Conservation (phyloP, 2,329 filamentous ascomycete species). For the Dactylella cylindrospora region DNA sequence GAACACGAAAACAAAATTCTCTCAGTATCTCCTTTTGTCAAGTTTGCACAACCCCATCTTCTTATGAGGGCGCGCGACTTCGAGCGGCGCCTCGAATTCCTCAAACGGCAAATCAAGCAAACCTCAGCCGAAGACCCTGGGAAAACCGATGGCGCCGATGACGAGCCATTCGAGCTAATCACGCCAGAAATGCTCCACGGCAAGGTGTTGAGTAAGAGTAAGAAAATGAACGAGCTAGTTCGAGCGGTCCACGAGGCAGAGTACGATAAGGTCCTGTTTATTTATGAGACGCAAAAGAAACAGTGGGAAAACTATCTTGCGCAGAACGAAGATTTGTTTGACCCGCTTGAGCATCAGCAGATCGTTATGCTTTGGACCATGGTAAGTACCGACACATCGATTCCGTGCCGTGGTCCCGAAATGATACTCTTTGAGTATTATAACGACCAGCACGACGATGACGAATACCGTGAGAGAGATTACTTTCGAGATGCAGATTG, state of each 20-base stretch:
- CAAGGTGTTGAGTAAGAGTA: constrained; percentile 66
- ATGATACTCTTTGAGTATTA: constrained; percentile 92
- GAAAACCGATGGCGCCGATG: constrained; percentile 59
- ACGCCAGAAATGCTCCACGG: constrained; percentile 93
- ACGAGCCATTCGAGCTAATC: constrained; percentile 76
- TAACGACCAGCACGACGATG: constrained; percentile 72
- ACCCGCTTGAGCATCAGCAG: constrained; percentile 93
- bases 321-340: constrained; percentile 83
- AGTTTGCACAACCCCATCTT: constrained; percentile 89
- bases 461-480: constrained; percentile 61
- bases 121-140: constrained; percentile 54
- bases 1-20: constrained; percentile 91
- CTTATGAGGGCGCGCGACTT: constrained; percentile 89
- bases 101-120: constrained; percentile 61
- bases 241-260: constrained; percentile 95
- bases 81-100: constrained; percentile 77
- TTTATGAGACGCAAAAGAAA: constrained; percentile 88
- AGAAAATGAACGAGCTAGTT: constrained; percentile 87
- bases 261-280: constrained; percentile 90
- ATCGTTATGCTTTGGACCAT: constrained; percentile 93
- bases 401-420: constrained; percentile 87
- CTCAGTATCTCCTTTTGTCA: constrained; percentile 93
- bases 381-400: constrained; percentile 89
- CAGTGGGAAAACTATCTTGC: constrained; percentile 96
- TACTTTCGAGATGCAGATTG: constrained; percentile 69